phyloP scores from a whole-genome alignment of 2,329 filamentous ascomycete genomes.

The Fusarium dlaminii region DNA sequence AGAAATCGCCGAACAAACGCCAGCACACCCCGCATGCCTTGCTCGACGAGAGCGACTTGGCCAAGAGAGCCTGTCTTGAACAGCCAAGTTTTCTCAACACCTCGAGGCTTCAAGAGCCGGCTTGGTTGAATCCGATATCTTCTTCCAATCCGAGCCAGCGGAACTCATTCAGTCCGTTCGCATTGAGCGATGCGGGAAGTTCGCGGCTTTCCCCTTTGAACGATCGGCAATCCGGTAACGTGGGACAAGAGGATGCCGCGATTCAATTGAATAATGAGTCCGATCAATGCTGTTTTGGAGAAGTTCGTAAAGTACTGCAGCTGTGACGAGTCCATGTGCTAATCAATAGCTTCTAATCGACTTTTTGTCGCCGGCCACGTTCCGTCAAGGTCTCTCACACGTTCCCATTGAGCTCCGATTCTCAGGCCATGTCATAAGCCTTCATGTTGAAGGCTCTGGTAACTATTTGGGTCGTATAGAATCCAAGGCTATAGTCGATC shows the following conservation, averaged over 20 bases:
- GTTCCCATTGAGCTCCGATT: not conserved
- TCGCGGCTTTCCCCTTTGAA: not conserved
- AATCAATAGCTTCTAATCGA: not conserved
- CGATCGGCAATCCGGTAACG: accelerated
- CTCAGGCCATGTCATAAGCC: not conserved
- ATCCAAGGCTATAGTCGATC: not conserved
- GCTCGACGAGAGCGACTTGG: not conserved
- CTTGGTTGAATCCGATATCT: not conserved
- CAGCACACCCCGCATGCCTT: accelerated
- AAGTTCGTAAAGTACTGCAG: not conserved
- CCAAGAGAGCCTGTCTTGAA: not conserved
- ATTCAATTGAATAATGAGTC: not conserved
- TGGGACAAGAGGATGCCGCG: not conserved
- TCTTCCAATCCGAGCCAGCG: not conserved
- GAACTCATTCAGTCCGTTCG: not conserved
- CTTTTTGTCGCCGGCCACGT: not conserved
- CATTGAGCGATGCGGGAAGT: not conserved
- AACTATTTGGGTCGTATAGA: not conserved
- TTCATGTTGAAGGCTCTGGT: not conserved
- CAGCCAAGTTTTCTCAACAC: not conserved
- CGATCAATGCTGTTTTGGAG: not conserved
- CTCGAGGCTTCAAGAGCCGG: not conserved
- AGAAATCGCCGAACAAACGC: not conserved
- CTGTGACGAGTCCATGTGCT: accelerated
- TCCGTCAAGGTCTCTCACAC: not conserved